A percentile compares a stretch with the other conserved stretches of the same genome.
These are phyloP conservation scores for Stenocarpella maydis DNA, from an alignment of 2,329 filamentous ascomycete genomes.

Conservation along the genomic window DNA sequence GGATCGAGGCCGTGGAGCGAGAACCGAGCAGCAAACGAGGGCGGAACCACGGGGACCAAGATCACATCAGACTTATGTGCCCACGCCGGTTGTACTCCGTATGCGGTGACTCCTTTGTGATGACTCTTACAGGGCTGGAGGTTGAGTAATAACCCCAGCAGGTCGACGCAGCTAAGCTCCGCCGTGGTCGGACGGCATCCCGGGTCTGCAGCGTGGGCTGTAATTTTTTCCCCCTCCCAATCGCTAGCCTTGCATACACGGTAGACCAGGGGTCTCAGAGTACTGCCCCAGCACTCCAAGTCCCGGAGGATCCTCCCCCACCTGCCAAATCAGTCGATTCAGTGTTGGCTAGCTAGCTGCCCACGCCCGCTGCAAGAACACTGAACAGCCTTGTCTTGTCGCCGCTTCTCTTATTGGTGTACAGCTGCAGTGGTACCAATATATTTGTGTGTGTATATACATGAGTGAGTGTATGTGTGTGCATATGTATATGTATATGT, in stretches of 20 bases:
- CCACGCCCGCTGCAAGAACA: not conserved
- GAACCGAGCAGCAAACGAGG: not conserved
- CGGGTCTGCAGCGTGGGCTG: not conserved
- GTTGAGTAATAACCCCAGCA: constrained; percentile 25
- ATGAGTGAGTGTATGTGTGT: too few relatives aligned
- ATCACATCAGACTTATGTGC: constrained; percentile 18
- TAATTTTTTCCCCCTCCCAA: not conserved
- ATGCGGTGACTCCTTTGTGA: constrained; percentile 17
- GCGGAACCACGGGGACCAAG: not conserved
- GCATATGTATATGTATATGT: not conserved
- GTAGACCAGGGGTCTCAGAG: constrained; percentile 7
- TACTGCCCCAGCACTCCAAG: not conserved
- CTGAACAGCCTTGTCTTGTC: not conserved
- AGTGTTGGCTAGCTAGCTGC: not conserved
- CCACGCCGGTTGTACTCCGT: constrained; percentile 13
- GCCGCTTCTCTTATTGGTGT: too few relatives aligned
- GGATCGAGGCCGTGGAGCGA: not conserved
- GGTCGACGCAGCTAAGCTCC: constrained; percentile 10
- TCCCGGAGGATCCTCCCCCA: constrained; percentile 12
- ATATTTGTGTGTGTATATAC: not conserved
- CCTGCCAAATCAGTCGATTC: constrained; percentile 7
- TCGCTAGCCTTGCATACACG: constrained; percentile 19
- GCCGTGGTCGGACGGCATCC: constrained; percentile 19
- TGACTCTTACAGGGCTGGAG: constrained; percentile 23
- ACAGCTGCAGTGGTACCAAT: too few relatives aligned